Percentiles rank a stretch among this genome's conserved stretches.
phyloP scores from a whole-genome alignment of 2,329 filamentous ascomycete species.

The Microdochium trichocladiopsis region DNA sequence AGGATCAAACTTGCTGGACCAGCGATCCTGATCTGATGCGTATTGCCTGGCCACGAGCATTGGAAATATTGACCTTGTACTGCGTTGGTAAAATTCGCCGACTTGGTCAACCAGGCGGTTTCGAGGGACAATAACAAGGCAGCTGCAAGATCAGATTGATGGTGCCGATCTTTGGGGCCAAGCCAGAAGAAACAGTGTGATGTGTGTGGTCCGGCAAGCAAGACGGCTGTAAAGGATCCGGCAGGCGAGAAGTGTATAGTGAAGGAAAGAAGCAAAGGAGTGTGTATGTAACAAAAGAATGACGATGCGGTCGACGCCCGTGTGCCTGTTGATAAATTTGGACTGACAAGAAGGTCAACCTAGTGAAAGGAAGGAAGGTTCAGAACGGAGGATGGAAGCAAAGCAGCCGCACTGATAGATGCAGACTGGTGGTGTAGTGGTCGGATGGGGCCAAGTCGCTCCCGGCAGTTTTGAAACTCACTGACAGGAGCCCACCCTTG shows the following conservation, averaged over 20 bases:
- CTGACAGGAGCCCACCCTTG: background rate
- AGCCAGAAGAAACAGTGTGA: constrained; percentile 5
- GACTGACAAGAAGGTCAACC: background rate
- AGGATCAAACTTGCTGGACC: constrained; percentile 46
- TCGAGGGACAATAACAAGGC: background rate
- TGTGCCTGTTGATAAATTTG: background rate
- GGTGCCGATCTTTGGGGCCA: background rate
- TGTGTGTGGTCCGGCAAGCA: background rate
- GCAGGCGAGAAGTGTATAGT: background rate
- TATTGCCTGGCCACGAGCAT: constrained; percentile 50
- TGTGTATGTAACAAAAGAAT: background rate
- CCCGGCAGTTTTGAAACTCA: background rate
- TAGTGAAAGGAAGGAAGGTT: background rate
- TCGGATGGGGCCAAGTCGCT: background rate
- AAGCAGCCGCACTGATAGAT: background rate
- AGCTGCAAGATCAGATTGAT: background rate
- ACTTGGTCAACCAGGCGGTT: too few species aligned
- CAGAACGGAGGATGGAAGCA: background rate
- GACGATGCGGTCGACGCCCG: constrained; percentile 1
- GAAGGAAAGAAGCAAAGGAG: background rate
- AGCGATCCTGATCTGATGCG: constrained; percentile 47
- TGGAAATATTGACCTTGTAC: constrained; percentile 26
- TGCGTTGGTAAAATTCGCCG: background rate
- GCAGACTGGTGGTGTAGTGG: background rate
- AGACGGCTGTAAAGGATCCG: background rate